Evolutionary conservation across 1,284 basidiomycete genomes (phyloP), one percentile per base, ranked within the genome.

Genomic region (Erythrobasidium hasegawianum): DNA sequence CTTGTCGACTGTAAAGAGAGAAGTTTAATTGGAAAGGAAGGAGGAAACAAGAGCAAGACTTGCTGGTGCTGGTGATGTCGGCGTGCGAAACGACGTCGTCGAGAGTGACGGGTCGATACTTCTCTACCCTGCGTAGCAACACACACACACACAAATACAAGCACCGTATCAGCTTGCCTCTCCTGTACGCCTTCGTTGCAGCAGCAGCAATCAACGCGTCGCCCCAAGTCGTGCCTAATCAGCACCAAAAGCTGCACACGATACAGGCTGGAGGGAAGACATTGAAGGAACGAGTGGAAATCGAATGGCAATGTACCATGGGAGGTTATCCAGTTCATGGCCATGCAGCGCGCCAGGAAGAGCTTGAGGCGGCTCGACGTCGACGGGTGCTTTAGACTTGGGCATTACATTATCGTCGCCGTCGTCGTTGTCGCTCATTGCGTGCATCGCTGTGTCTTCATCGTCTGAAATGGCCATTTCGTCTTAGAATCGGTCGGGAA

Each of bases 31-130:
- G 55, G 33, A 52, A 10, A 52, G 39, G 45, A 33, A 50, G 10
- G 11, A 3, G 50, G 2, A 47, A 22, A 45, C 59, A 43, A 52
- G 49, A n/a, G 38, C 39, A 2, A 11, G 68, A 75, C 87, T 72
- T 72, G 96, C 93, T 94, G 8, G 93, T 97, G 53, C 81, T 84
- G 0, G 89, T 95, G 71, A 97, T 96, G 75, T 95, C 91, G 71
- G 89, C 87, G 76, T 97, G 93, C 0, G 92, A 93, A 1, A 97
- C 93, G 22, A 97, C 90, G 73, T 97, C 93, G 72, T 88, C 86
- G 64, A 97, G 79, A 1, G 87, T 87, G 2, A 87, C 86, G 4
- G 93, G 93, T 62, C 93, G 80, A 77, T 96, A 96, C 78, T 96
- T 96, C 77, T 97, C 93, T 22, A 97, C 93, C 93, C 93, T 96